Conservation (phyloP, 106 monocot genomes). For the Phalaenopsis aphrodite region DNA sequence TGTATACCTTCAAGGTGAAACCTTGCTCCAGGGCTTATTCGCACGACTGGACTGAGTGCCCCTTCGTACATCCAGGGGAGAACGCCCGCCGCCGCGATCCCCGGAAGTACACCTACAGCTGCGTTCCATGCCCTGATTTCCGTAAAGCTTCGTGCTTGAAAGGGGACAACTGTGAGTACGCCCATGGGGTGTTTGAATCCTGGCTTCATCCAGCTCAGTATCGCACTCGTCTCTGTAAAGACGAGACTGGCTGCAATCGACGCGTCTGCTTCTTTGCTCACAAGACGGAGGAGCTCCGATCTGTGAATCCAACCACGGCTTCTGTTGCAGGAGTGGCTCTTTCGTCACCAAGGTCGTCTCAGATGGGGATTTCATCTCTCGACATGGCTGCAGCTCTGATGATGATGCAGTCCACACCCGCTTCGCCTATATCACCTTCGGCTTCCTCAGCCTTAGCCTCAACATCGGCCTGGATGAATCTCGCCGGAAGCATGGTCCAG, state of each 20-base stretch:
- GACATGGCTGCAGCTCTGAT: conserved; percentile 39
- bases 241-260: conserved; percentile 37
- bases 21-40: conserved; percentile 65
- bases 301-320: conserved; percentile 26
- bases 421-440: conserved; percentile 20
- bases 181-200: conserved; percentile 69
- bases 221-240: conserved; percentile 57
- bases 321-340: conserved; percentile 18
- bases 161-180: conserved; percentile 63
- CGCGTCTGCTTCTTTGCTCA: conserved; percentile 73
- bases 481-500: conserved; percentile 6
- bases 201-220: conserved; percentile 69
- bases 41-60: conserved; percentile 80
- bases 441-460: conserved; percentile 8
- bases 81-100: conserved; percentile 68
- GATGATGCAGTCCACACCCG: conserved; percentile 25
- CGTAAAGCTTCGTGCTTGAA: conserved; percentile 59
- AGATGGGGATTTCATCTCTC: conserved; percentile 20
- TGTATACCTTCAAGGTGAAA: conserved; percentile 71
- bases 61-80: conserved; percentile 72
- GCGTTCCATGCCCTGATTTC: conserved; percentile 68
- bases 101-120: conserved; percentile 47
- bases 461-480: conserved; percentile 28
- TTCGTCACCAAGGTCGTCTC: conserved; percentile 22
- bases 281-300: conserved; percentile 57